Base-by-base conservation (phyloP, 2,329 filamentous ascomycete genomes). In the Phyllosticta ampelicida region DNA sequence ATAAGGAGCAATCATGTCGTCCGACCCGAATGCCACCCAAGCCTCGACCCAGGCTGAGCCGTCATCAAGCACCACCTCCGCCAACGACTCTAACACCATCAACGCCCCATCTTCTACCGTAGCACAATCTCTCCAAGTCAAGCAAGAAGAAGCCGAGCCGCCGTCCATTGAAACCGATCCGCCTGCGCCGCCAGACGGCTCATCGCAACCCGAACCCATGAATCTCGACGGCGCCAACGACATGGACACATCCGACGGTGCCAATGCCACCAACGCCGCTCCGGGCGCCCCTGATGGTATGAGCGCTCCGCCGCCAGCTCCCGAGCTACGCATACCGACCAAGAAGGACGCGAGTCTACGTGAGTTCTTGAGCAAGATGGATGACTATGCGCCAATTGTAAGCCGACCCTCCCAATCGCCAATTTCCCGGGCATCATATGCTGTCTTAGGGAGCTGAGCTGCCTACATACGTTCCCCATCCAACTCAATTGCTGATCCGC, bases 331-430 rank as follows among this genome's bases (percentile, higher is more conserved):
- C 67, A 77, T 89, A 62, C 85, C 87, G 1, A 86, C 86, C 55
- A 89, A 90, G 71, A 97, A 97, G 75, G 94, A 99, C 74, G 86
- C 87, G 19, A 95, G 88, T 48, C 76, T 99, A 63, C 87, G 91
- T 68, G 92, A 97, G 73, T 96, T 99, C 69, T 74, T 99, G 18
- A 82, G 82, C 63, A 96, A 96, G 79, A 97, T 99, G 86, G 94
- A 99, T 70, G 94, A 99, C 68, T 97, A 94, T 74, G 90, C 94
- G 61, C 94, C 94, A 10, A 96, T 99, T 67, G 91, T 96, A 81
- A 63, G 87, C 76, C 52, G 30, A 23, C 18, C 10, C 29, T 51
- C 51, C 51, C 28, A 30, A 10, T 48, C 44, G 36, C 51, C 28
- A 30, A 10, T 48, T 8, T 19, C 36, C 23, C 36, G 44, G 23